These are phyloP conservation scores for Cercospora beticola DNA, from an alignment of 2,329 filamentous ascomycete species.

Conservation along the genomic window DNA sequence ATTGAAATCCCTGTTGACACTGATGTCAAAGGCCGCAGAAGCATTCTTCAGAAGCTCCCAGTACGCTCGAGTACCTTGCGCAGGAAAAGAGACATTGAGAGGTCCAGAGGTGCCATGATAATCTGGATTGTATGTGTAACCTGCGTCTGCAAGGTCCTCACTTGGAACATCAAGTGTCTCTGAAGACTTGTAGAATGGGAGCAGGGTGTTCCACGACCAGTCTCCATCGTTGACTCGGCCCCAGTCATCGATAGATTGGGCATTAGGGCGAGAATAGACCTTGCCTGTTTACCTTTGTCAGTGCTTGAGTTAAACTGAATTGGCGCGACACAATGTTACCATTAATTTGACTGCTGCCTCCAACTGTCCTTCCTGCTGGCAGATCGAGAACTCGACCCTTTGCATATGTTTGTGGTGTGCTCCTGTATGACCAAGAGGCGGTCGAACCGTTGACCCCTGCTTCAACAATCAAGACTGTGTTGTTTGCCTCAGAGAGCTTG, in stretches of 20 bases:
- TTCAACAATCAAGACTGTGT: slow-evolving; percentile 35
- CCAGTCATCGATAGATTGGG: slow-evolving; percentile 19
- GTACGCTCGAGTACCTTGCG: slow-evolving; percentile 8
- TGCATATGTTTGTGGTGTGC: slow-evolving; percentile 11
- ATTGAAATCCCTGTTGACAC: slow-evolving; percentile 46
- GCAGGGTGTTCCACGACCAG: slow-evolving; percentile 20
- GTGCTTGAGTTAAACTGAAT: background rate
- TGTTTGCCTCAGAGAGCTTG: slow-evolving; percentile 28
- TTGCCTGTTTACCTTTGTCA: slow-evolving; percentile 9
- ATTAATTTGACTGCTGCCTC: slow-evolving; percentile 21
- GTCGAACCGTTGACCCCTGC: slow-evolving; percentile 16
- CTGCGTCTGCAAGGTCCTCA: slow-evolving; percentile 3
- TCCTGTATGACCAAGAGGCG: slow-evolving; percentile 5
- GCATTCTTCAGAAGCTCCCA: slow-evolving; percentile 40
- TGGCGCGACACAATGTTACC: background rate
- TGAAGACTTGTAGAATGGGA: slow-evolving; percentile 18
- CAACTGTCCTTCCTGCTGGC: slow-evolving; percentile 19
- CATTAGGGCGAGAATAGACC: slow-evolving; percentile 20
- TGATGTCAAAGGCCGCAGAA: slow-evolving; percentile 38
- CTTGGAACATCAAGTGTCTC: slow-evolving; percentile 9
- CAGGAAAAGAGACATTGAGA: slow-evolving; percentile 20
- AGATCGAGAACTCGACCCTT: slow-evolving; percentile 11
- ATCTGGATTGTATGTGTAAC: slow-evolving; percentile 11
- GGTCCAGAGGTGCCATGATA: slow-evolving; percentile 21
- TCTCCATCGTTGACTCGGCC: slow-evolving; percentile 14